Conservation (phyloP, 306 rosid species). For the Rosa rugosa region DNA sequence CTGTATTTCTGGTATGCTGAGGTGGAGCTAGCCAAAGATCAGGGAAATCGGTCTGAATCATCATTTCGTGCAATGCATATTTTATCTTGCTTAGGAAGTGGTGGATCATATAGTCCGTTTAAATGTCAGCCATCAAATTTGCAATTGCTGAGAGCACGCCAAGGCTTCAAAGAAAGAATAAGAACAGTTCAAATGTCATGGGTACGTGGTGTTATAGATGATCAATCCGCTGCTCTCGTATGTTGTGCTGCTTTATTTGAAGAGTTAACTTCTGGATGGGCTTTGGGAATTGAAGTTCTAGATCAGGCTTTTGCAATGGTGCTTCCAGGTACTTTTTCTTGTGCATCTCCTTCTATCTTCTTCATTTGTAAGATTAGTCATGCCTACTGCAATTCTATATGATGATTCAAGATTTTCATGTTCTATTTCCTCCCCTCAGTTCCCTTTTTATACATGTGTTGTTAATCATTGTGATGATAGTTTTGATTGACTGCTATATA, state of each 20-base stretch:
- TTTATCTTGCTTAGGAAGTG: conserved; percentile 80
- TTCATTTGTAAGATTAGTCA: not conserved
- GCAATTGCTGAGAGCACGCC: conserved; percentile 82
- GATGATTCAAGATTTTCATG: conserved; percentile 1
- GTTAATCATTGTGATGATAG: not conserved
- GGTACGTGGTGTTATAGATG: conserved; percentile 74
- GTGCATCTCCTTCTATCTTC: not conserved
- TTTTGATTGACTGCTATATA: not conserved
- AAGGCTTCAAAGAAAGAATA: conserved; percentile 82
- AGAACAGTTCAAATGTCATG: conserved; percentile 66
- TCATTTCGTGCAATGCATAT: conserved; percentile 64
- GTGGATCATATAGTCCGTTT: conserved; percentile 60
- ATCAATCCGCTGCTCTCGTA: conserved; percentile 69
- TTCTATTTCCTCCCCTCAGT: not conserved
- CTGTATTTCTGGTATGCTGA: conserved; percentile 94
- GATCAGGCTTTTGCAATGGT: conserved; percentile 87
- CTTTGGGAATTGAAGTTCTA: conserved; percentile 62
- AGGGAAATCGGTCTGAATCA: conserved; percentile 36
- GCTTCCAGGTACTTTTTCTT: conserved; percentile 70
- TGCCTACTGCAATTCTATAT: not conserved
- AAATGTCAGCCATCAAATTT: conserved; percentile 70
- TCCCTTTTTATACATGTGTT: not conserved
- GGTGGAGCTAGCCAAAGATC: conserved; percentile 59
- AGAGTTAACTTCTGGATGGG: conserved; percentile 80
- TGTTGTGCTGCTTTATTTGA: conserved; percentile 84